Evolutionary conservation across 1,284 basidiomycete genomes (phyloP), one percentile per base, ranked within the genome.

Genomic region (Marasmius fiardii): DNA sequence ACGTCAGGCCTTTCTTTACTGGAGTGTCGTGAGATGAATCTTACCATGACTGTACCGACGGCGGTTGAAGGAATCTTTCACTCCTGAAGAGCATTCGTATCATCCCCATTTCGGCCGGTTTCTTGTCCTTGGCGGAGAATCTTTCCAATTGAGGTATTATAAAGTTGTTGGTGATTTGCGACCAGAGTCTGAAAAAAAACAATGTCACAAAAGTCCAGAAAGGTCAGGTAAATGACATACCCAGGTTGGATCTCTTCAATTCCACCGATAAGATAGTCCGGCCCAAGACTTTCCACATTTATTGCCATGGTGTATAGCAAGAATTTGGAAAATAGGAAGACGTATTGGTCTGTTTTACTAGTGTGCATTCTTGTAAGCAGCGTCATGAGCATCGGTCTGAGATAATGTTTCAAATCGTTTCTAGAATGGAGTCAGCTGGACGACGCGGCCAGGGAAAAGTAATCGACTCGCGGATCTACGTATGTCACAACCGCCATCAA

Each of bases 331-430:
- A 98, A 90, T 49, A 86, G 81, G 66, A 95, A 92, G 8, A 89
- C 86, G 70, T 91, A 97, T 69, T 86, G 90, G 59, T 95, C 89
- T 33, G 95, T 97, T 71, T 95, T 95, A 74, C 83, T 93, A 21
- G 82, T 82, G 65, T 98, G 95, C 72, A 98, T 79, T 51, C 95
- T 74, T 7, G 85, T 96, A 31, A 98, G 77, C 21, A 98, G 78
- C 18, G 91, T 87, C 69, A 95, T 80, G 64, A 98, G 76, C 48
- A 96, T 75, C 0, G 86, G 82, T 58, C 87, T 86, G 68, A 93
- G 82, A 73, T 90, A 95, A 43, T 82, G 83, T 56, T 82, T 81
- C 64, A 98, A 76, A 20, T 81, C 75, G 4, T 75, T 66, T 18
- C 92, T 95, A 65, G 5, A 43, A 58, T 2, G 10, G 48, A 41